Percentiles rank a stretch among this genome's conserved stretches.
Evolutionary conservation across 257 asterid species (phyloP).

Genomic region (Fraxinus americana): DNA sequence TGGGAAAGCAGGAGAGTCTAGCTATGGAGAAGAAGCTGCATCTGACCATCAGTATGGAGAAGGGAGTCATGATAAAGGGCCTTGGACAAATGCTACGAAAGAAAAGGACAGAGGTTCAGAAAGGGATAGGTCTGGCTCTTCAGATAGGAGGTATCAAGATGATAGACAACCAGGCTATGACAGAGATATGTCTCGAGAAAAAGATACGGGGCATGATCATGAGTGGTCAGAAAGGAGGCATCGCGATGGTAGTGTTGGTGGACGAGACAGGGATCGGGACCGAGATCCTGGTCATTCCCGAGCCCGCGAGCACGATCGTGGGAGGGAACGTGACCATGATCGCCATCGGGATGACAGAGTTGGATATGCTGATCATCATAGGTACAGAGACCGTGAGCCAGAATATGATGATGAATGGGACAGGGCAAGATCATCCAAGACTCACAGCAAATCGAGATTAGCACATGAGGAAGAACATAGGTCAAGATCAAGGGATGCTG

Average conservation of each 20-base stretch:
- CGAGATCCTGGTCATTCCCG: conserved; percentile 48
- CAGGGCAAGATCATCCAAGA: conserved; percentile 73
- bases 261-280: conserved; percentile 62
- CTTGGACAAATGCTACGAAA: conserved; percentile 57
- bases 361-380: conserved; percentile 61
- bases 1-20: conserved; percentile 84
- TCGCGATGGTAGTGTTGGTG: conserved; percentile 62
- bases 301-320: conserved; percentile 51
- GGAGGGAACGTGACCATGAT: conserved; percentile 48
- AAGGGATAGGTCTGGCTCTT: conserved; percentile 83
- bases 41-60: conserved; percentile 90
- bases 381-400: conserved; percentile 58
- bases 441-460: conserved; percentile 58
- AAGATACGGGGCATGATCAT: conserved; percentile 47
- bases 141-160: conserved; percentile 74
- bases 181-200: conserved; percentile 59
- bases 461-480: conserved; percentile 69
- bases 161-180: conserved; percentile 74
- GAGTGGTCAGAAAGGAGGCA: conserved; percentile 65
- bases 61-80: conserved; percentile 72
- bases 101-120: conserved; percentile 81
- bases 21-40: conserved; percentile 87
- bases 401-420: conserved; percentile 71
- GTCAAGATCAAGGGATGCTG: conserved; percentile 79
- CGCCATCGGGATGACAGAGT: conserved; percentile 69